Conservation (phyloP, 176 grass and related monocot species). For the Elymus sibiricus region DNA sequence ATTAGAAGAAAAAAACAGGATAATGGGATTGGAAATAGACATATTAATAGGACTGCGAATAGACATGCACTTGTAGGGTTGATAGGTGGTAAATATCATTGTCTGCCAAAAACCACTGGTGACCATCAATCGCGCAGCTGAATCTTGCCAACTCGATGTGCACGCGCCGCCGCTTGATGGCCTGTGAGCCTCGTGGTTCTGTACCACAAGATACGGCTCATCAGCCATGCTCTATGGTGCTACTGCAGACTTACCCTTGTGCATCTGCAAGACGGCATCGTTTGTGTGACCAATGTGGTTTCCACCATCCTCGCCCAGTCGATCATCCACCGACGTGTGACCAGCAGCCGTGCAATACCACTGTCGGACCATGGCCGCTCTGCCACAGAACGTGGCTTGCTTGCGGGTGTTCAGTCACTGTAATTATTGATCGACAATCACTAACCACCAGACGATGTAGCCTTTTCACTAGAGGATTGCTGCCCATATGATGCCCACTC, state of each 20-base stretch:
- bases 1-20: background rate
- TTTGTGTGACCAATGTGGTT: background rate
- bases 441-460: background rate
- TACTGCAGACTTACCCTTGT: background rate
- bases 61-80: background rate
- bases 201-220: background rate
- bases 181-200: background rate
- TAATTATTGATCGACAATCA: background rate
- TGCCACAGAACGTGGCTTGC: background rate
- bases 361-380: background rate
- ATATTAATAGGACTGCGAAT: background rate
- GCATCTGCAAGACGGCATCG: background rate
- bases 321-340: background rate
- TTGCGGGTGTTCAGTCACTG: background rate
- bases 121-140: no score
- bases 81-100: background rate
- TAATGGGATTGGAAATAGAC: background rate
- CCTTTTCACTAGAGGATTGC: background rate
- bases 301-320: background rate
- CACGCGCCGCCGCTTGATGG: background rate
- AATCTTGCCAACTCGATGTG: background rate
- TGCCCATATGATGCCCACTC: background rate
- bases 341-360: background rate
- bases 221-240: background rate
- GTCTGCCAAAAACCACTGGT: background rate